These are phyloP conservation scores for Gleditsia sinensis DNA, from an alignment of 306 rosid genomes.

Conservation along the genomic window DNA sequence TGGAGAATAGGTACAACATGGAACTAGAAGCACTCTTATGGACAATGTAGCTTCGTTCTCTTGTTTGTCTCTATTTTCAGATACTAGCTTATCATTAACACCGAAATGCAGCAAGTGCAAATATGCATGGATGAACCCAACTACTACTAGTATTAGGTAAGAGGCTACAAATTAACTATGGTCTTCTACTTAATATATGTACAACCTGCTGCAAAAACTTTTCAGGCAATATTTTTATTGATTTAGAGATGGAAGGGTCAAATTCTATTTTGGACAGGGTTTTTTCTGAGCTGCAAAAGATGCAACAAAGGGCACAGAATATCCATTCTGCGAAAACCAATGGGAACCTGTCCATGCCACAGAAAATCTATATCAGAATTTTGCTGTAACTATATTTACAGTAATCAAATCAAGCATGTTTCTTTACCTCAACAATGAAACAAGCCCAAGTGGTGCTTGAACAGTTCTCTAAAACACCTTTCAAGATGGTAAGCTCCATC, in stretches of 20 bases:
- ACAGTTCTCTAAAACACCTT: conserved; percentile 64
- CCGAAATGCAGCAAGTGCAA: too few species aligned
- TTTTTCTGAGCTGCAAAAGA: conserved; percentile 70
- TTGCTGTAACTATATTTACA: not conserved
- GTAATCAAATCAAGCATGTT: not conserved
- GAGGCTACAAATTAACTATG: not conserved
- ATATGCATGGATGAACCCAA: too few species aligned
- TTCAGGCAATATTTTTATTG: conserved; percentile 9
- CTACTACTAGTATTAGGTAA: not conserved
- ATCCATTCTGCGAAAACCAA: conserved; percentile 90
- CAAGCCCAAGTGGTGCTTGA: conserved; percentile 65
- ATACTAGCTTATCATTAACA: too few species aligned
- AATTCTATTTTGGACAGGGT: conserved; percentile 40
- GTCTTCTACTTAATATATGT: not conserved
- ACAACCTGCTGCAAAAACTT: not conserved
- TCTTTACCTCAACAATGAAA: conserved; percentile 78
- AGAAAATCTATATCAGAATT: not conserved
- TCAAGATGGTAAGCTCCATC: conserved; percentile 65
- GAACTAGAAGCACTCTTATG: too few species aligned
- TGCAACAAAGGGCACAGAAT: conserved; percentile 81
- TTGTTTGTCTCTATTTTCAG: too few species aligned
- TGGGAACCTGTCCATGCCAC: conserved; percentile 59
- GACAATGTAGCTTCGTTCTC: too few species aligned
- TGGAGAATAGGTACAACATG: too few species aligned
- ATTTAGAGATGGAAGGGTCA: conserved; percentile 35